These are phyloP conservation scores for Eucalyptus regnans DNA, from an alignment of 345 rosid species.

Conservation along the genomic window DNA sequence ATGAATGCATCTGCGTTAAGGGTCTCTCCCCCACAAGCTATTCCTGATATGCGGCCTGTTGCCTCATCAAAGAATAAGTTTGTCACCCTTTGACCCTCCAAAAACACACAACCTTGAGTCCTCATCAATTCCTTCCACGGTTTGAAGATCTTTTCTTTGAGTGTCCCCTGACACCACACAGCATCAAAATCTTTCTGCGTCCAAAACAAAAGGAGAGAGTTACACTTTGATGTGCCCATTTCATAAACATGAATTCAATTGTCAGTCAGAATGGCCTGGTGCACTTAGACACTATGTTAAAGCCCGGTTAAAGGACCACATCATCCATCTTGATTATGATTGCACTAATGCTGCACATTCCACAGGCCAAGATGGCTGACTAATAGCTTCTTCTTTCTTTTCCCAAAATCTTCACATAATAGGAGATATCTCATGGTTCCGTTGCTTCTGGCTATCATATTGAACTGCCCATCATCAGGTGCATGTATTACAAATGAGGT, in stretches of 20 bases:
- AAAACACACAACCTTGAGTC: constrained; percentile 28
- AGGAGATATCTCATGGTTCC: neutral
- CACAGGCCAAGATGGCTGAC: neutral
- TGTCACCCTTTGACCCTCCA: constrained; percentile 17
- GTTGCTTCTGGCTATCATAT: neutral
- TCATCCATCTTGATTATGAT: neutral
- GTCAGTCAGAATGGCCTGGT: neutral
- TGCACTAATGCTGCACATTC: neutral
- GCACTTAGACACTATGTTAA: neutral
- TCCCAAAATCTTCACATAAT: neutral
- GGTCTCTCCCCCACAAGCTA: constrained; percentile 28
- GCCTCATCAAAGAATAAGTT: constrained; percentile 21
- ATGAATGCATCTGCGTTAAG: constrained; percentile 37
- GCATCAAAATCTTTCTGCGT: constrained; percentile 38
- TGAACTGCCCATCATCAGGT: neutral
- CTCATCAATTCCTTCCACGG: constrained; percentile 38
- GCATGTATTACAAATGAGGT: neutral
- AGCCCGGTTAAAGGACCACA: neutral
- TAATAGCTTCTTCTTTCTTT: neutral
- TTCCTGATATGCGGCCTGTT: constrained; percentile 29
- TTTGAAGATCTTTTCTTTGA: constrained; percentile 26
- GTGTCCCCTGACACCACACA: constrained; percentile 32
- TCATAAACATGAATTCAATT: neutral
- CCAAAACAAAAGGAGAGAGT: neutral
- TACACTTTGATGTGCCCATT: neutral